These are phyloP conservation scores for Polyporus tsugae DNA, from an alignment of 1,284 basidiomycete species.

Conservation along the genomic window DNA sequence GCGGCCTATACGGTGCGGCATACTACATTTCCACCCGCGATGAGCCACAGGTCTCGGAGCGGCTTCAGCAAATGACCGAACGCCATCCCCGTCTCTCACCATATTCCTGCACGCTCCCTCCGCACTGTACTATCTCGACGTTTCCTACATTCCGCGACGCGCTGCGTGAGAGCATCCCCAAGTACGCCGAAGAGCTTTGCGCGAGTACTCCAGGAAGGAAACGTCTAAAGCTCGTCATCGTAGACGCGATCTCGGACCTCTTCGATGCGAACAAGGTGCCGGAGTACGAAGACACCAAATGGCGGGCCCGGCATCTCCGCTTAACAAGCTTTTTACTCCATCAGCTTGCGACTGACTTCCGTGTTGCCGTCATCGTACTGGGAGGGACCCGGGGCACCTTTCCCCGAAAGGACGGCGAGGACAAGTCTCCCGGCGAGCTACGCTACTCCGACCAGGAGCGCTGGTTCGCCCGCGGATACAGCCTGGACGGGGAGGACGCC, in stretches of 20 bases:
- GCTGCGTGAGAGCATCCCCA: background rate
- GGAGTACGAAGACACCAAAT: conserved; percentile 65
- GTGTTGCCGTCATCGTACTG: conserved; percentile 80
- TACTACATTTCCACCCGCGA: conserved; percentile 83
- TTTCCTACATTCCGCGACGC: background rate
- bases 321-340: conserved; percentile 75
- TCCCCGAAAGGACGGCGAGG: conserved; percentile 42
- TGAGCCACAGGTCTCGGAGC: conserved; percentile 66
- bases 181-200: background rate
- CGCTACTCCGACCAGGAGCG: conserved; percentile 79
- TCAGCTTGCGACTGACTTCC: conserved; percentile 64
- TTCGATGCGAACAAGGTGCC: conserved; percentile 70
- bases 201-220: background rate
- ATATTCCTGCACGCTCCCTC: background rate
- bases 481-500: conserved; percentile 58
- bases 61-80: conserved; percentile 65
- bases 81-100: conserved; percentile 55
- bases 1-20: conserved; percentile 65
- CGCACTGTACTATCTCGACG: background rate
- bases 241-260: conserved; percentile 85
- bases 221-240: conserved; percentile 70
- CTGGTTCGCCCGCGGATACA: conserved; percentile 77
- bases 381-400: conserved; percentile 90
- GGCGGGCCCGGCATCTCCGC: conserved; percentile 75
- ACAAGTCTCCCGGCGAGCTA: conserved; percentile 47